Conservation (phyloP, 352 stramenopile genomes). For the Pythium aristosporum region DNA sequence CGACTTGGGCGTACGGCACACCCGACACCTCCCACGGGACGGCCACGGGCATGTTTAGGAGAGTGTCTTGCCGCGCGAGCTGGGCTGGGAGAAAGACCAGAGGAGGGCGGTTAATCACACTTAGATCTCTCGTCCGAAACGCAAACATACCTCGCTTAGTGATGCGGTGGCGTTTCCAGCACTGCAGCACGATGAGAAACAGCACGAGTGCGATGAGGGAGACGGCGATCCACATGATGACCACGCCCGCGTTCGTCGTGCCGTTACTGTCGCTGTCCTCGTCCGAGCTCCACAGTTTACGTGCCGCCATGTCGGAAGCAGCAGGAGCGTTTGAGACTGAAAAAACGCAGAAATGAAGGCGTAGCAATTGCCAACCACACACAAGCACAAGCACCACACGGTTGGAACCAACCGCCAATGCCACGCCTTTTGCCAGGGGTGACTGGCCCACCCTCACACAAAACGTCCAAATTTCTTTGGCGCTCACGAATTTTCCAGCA, state of each 20-base stretch:
- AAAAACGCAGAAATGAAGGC: not conserved
- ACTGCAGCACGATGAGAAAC: constrained; percentile 9
- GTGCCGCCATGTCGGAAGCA: not conserved
- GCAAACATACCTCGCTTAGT: constrained; percentile 12
- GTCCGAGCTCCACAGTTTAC: not conserved
- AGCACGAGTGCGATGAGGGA: constrained; percentile 3
- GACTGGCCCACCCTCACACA: too few species aligned
- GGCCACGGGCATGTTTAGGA: constrained; percentile 27
- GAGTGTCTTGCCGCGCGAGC: constrained; percentile 16
- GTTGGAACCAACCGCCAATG: not conserved
- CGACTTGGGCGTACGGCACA: constrained; percentile 26
- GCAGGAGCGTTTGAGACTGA: not conserved
- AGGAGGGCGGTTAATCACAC: not conserved
- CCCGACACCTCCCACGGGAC: constrained; percentile 17
- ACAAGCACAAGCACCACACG: not conserved
- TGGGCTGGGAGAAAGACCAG: constrained; percentile 2
- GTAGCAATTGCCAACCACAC: not conserved
- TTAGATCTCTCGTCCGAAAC: not conserved
- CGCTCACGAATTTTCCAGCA: too few species aligned
- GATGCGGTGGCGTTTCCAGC: constrained; percentile 14
- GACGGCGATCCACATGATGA: constrained; percentile 17
- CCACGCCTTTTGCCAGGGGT: not conserved
- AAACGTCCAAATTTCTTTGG: too few species aligned
- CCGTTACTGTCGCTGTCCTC: not conserved
- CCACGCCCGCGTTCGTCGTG: not conserved